Conservation (phyloP, 1,139 yeast genomes). For the Geotrichum bryndzae region DNA sequence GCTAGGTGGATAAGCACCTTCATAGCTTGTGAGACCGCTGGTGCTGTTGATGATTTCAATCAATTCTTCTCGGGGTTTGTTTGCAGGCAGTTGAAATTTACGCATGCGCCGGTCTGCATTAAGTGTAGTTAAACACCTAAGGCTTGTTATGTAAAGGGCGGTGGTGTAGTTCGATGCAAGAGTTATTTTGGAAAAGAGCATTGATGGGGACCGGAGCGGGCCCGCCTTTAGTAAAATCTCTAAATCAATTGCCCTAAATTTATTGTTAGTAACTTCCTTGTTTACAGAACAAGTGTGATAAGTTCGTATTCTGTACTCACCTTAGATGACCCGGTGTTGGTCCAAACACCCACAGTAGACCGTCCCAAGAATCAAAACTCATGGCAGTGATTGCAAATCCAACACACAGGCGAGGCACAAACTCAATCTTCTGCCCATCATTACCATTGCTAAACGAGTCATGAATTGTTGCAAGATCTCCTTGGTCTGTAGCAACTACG, state of each 20-base stretch:
- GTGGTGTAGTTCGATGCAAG: slow-evolving; percentile 3
- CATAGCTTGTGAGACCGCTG: neutral
- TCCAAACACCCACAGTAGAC: slow-evolving; percentile 23
- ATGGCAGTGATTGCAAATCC: slow-evolving; percentile 22
- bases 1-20: neutral
- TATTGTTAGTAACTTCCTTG: neutral
- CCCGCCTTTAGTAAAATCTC: neutral
- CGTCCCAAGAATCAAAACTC: slow-evolving; percentile 26
- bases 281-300: neutral
- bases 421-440: slow-evolving; percentile 17
- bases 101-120: slow-evolving; percentile 5
- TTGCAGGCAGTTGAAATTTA: slow-evolving; percentile 1
- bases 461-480: slow-evolving; percentile 37
- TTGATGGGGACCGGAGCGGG: neutral
- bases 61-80: neutral
- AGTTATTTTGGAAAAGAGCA: neutral
- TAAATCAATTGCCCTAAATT: slow-evolving; percentile 6
- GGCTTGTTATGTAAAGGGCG: slow-evolving; percentile 2
- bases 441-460: slow-evolving; percentile 16
- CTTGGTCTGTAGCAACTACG: slow-evolving; percentile 41
- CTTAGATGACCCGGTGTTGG: slow-evolving; percentile 15
- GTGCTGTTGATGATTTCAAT: neutral
- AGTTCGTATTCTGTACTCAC: neutral
- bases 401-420: slow-evolving; percentile 18
- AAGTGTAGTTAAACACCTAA: slow-evolving; percentile 1